Base-by-base conservation (phyloP, 2,329 filamentous ascomycete genomes). In the Pseudogymnoascus sp. region DNA sequence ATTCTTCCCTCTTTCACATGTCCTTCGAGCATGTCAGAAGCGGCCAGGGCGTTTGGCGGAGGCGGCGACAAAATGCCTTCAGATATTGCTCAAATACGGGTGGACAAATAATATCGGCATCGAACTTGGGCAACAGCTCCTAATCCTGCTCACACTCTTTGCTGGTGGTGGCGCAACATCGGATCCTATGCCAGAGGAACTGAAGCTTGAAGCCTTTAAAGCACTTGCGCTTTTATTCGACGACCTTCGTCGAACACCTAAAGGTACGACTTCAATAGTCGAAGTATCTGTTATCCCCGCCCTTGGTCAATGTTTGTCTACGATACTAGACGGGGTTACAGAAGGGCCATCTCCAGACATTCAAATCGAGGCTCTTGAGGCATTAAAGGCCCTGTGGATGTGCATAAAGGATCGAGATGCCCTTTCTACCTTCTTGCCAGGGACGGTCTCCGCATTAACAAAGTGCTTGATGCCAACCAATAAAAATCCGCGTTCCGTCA, bases 1-100 rank as follows among this genome's bases (percentile, higher is more conserved):
- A 70, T 97, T 97, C 78, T 96, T 97, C 66, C 94, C 94, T 0
- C 79, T 99, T 0, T 92, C 91, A 0, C 89, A 94, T 68, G 85
- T 97, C 39, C 87, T 99, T 69, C 87, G 91, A 63, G 83, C 86
- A 65, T 88, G 90, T 67, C 84, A 89, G 65, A 80, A 82, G 58
- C 84, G 92, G 61, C 86, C 92, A 0, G 82, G 89, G 55, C 82
- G 83, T 36, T 79, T 90, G 41, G 77, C 94, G 6, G 94, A 99
- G 72, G 75, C 89, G 45, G 87, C 88, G 30, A 79, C 97, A 52
- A 85, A 86, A 72, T 93, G 90, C 67, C 78, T 97, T 35, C 81
- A 84, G 9, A 77, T 91, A 14, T 80, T 99, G 28, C 82, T 97
- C 38, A 76, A 82, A 38, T 78, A 89, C 73, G 92, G 92, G 66